Percentiles rank a stretch among this genome's conserved stretches.
Conservation (phyloP, 228 moss, liverwort and hornwort species). For the Sphagnum fallax region DNA sequence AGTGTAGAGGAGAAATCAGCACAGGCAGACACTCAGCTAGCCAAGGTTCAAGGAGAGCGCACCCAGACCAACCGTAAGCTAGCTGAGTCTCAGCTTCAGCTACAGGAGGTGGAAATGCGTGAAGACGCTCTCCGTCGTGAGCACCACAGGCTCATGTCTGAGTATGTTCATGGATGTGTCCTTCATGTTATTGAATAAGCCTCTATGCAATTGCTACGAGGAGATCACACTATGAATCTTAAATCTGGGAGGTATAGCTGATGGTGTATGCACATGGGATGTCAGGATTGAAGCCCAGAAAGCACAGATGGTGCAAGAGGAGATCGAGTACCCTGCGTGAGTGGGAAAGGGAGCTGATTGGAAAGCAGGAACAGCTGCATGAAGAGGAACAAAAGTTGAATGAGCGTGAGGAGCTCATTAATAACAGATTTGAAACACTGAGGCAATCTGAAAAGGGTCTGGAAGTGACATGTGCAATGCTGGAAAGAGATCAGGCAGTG, state of each 20-base stretch:
- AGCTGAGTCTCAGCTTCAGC: conserved; percentile 70
- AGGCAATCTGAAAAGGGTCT: conserved; percentile 51
- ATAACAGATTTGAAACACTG: conserved; percentile 49
- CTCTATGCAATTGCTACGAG: neutral
- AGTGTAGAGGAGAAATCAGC: conserved; percentile 77
- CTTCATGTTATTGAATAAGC: neutral
- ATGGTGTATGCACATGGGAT: conserved; percentile 45
- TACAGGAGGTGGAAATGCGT: conserved; percentile 87
- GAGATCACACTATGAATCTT: neutral
- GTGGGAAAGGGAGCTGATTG: conserved; percentile 77
- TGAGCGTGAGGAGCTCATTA: conserved; percentile 65
- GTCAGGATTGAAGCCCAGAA: conserved; percentile 8
- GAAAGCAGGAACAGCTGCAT: conserved; percentile 74
- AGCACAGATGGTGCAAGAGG: conserved; percentile 62
- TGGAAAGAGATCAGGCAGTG: conserved; percentile 56
- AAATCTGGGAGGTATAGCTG: neutral
- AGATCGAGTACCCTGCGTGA: conserved; percentile 70
- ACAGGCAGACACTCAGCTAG: conserved; percentile 68
- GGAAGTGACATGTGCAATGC: conserved; percentile 42
- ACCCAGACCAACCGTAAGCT: conserved; percentile 78
- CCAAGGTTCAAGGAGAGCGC: conserved; percentile 75
- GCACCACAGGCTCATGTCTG: conserved; percentile 67
- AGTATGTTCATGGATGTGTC: conserved; percentile 38
- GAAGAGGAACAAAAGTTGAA: conserved; percentile 91
- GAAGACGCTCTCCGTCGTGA: conserved; percentile 88